Evolutionary conservation across 306 rosid genomes (phyloP).

Genomic region (Malus fusca): DNA sequence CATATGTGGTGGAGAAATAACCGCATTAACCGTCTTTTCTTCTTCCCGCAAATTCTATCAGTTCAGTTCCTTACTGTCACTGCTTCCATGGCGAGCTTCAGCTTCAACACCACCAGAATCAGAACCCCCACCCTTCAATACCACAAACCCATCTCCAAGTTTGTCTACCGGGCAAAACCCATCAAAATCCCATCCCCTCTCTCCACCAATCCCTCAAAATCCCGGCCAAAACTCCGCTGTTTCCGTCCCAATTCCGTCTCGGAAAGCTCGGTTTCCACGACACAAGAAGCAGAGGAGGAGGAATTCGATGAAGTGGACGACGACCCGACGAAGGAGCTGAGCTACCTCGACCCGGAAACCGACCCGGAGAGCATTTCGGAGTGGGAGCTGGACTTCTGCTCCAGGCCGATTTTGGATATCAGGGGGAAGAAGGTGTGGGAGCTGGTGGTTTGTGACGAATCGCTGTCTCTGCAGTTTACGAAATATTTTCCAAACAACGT

Average conservation of each 20-base stretch:
- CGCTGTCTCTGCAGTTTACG: conserved; percentile 73
- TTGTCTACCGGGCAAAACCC: conserved; percentile 20
- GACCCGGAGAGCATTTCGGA: conserved; percentile 53
- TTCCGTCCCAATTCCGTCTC: conserved; percentile 42
- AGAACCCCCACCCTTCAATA: conserved; percentile 39
- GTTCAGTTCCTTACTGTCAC: background rate
- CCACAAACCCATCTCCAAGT: conserved; percentile 25
- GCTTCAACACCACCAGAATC: conserved; percentile 60
- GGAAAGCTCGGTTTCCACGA: conserved; percentile 52
- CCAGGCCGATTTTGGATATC: conserved; percentile 78
- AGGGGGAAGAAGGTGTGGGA: conserved; percentile 98
- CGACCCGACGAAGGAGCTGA: conserved; percentile 69
- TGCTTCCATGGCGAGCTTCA: conserved; percentile 70
- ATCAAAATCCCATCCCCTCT: conserved; percentile 24
- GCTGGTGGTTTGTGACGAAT: conserved; percentile 73
- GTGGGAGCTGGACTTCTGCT: conserved; percentile 95
- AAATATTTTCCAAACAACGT: conserved; percentile 91
- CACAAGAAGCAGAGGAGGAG: conserved; percentile 30
- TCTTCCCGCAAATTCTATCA: background rate
- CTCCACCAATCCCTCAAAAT: conserved; percentile 3
- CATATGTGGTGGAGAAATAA: conserved; percentile 28
- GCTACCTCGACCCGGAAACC: conserved; percentile 64
- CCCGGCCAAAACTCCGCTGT: conserved; percentile 19
- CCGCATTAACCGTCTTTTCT: background rate
- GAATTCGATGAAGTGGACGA: conserved; percentile 25